Percentiles rank a stretch among this genome's conserved stretches.
These are phyloP conservation scores for Starmerella geochares DNA, from an alignment of 805 yeast species.

Conservation along the genomic window DNA sequence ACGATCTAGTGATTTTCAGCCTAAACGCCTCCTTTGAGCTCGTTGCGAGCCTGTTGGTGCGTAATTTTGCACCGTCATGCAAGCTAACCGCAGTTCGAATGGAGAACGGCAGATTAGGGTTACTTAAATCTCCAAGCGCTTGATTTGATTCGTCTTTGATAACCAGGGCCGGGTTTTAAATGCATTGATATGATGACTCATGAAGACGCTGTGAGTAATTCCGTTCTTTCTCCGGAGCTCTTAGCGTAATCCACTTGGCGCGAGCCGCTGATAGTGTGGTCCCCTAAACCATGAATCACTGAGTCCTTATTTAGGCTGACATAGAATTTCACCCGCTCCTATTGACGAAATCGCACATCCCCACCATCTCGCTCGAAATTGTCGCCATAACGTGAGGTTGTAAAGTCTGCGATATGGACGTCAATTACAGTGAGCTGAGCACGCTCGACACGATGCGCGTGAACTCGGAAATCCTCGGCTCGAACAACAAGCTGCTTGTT, in stretches of 20 bases:
- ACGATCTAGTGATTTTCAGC: not conserved
- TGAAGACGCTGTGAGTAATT: not conserved
- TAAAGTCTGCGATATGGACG: conserved; percentile 28
- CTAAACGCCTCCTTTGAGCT: not conserved
- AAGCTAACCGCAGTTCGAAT: not conserved
- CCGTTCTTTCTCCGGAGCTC: not conserved
- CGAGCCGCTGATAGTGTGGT: not conserved
- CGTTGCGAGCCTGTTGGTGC: not conserved
- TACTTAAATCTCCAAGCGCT: not conserved
- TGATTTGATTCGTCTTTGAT: conserved; percentile 3
- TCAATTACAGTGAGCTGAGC: conserved; percentile 28
- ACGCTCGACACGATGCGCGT: conserved; percentile 33
- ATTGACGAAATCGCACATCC: not conserved
- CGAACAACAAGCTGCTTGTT: conserved; percentile 41
- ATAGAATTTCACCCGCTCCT: not conserved
- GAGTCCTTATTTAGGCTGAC: conserved; percentile 3
- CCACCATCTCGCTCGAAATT: not conserved
- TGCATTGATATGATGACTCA: not conserved
- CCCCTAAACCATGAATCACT: conserved; percentile 1
- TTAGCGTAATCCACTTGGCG: not conserved
- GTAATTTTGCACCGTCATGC: not conserved
- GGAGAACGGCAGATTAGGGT: not conserved
- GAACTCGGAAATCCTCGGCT: conserved; percentile 38
- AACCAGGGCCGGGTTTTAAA: not conserved
- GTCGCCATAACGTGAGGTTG: too few relatives aligned